Evolutionary conservation across 1,139 yeast species (phyloP), one percentile per base, ranked within the genome.

Genomic region (Kluyveromyces sp.): DNA sequence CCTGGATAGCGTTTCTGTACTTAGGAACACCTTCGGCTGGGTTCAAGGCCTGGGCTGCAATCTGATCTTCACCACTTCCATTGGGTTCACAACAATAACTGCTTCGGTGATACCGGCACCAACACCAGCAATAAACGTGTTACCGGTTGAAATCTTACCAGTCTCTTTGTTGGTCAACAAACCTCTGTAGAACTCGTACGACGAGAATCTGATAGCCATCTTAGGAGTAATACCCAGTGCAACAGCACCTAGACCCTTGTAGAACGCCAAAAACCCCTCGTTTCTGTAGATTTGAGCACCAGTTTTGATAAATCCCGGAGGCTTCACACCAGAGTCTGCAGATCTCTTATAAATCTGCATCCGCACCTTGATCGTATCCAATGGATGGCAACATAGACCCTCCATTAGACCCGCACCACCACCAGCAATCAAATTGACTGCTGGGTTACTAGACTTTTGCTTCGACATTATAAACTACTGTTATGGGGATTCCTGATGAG

Each of bases 101-200:
- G 97, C 97, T 69, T 92, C 98, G 47, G 97, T 88, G 63, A 88
- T 74, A 72, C 98, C 98, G 21, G 98, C 97, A 67, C 96, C 94
- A 34, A 92, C 95, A 71, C 98, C 98, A 42, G 97, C 92, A 50
- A 85, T 56, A 64, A 92, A 92, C 15, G 92, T 87, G 39, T 71
- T 59, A 40, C 83, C 81, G 10, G 94, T 79, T 45, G 89, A 71
- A 46, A 86, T 81, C 31, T 75, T 69, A 29, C 95, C 95, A 41
- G 83, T 79, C 29, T 59, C 62, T 51, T 75, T 73, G 52, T 79
- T 78, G 41, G 78, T 74, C 55, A 90, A 74, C 50, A 81, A 69
- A 27, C 81, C 74, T 68, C 95, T 81, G 74, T 85, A 90, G 60
- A 81, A 82, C 67, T 90, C 97, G 65, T 89, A 92, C 3, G 97